Conservation (phyloP, 2,329 filamentous ascomycete genomes). For the Colletotrichum siamense region DNA sequence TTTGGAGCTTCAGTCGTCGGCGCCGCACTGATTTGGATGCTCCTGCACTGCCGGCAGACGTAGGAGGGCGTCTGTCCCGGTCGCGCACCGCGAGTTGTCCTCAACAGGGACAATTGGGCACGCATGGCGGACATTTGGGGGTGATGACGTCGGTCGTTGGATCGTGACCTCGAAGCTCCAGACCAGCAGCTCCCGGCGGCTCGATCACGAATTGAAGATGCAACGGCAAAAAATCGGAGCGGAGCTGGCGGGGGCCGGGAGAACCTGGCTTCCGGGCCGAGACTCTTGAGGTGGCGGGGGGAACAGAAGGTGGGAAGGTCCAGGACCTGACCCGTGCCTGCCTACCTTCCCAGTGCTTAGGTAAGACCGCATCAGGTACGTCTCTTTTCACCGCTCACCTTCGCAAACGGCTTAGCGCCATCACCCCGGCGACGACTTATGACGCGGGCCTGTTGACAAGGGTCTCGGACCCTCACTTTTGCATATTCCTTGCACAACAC, state of each 20-base stretch:
- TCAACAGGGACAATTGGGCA: slow-evolving; percentile 44
- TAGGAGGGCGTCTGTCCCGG: slow-evolving; percentile 34
- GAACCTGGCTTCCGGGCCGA: background rate
- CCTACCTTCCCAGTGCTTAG: background rate
- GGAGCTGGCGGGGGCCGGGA: background rate
- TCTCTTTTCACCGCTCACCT: background rate
- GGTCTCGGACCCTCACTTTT: background rate
- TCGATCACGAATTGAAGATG: background rate
- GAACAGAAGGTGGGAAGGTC: background rate
- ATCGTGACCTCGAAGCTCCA: slow-evolving; percentile 11
- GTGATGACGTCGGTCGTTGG: slow-evolving; percentile 14
- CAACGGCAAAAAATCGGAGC: slow-evolving; percentile 15
- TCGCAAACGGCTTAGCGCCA: background rate
- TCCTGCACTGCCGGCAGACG: slow-evolving; percentile 61
- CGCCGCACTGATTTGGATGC: slow-evolving; percentile 67
- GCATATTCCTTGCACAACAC: slow-evolving; percentile 8
- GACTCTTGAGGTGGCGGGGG: background rate
- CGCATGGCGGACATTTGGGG: slow-evolving; percentile 41
- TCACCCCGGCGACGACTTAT: slow-evolving; percentile 7
- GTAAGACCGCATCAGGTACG: background rate
- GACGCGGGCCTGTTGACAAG: slow-evolving; percentile 10
- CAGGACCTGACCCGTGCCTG: background rate
- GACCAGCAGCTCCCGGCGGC: background rate
- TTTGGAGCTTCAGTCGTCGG: slow-evolving; percentile 61
- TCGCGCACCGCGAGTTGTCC: slow-evolving; percentile 37